Base-by-base conservation (phyloP, 164 flowering plant species). In the Berberis thunbergii region DNA sequence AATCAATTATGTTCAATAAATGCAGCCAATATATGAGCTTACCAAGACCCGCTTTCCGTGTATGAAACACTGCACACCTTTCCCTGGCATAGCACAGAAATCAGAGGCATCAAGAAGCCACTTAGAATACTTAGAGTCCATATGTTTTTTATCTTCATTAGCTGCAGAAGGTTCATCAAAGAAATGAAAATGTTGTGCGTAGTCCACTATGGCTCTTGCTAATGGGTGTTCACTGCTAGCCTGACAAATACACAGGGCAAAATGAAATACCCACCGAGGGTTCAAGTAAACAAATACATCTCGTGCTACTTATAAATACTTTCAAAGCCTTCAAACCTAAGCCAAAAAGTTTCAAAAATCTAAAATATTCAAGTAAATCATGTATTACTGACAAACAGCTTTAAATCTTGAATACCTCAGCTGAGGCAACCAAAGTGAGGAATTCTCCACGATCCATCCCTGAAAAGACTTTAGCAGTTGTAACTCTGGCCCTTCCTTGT, bases 221-320 rank as follows among this genome's bases (percentile, higher is more conserved):
- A 95, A 66, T 60, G 99, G 99, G 60, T 95, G 99, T 72, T 95
- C 99, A 75, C 99, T 95, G 81, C 94, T 82, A 60, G 92, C 94
- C 99, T 95, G 70, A 49, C 46, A 13, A 43, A 76, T 43, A 53
- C 45, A 26, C 48, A 63, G 55, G 26, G 54, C 12, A 49, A 62
- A 45, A 67, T 59, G 39, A 50, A 7, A 44, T 6, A 41, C 26
- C 26, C 26, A 26, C 26, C 26, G 7, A 41, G 40, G 38, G 54
- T 52, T 1, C 10, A 1, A 6, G 54, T 1, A 10, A 52, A 1
- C 11, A 52, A 52, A 52, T 10, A 4, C 13, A 52, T 7, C 4
- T 3, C 11, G n/a, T 10, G 54, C n/a, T 26, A 26, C 26, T 26
- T 26, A 26, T 26, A 26, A 26, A 26, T 26, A 26, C 26, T 26